Evolutionary conservation across 1,139 yeast genomes (phyloP).

Genomic region (Lodderomyces parapsilosis): DNA sequence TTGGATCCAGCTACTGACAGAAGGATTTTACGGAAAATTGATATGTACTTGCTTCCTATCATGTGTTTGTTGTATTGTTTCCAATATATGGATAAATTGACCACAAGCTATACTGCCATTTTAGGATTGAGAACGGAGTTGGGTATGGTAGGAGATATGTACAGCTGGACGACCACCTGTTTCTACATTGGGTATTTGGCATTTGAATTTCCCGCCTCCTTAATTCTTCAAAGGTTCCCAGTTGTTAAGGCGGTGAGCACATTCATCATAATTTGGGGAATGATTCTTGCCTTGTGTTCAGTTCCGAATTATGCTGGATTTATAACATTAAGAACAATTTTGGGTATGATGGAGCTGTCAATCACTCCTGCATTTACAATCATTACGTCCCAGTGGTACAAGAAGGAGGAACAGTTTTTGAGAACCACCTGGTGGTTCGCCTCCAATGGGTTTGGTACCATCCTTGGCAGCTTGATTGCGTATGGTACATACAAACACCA

Average conservation of each 20-base stretch:
- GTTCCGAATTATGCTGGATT: conserved; percentile 31
- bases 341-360: conserved; percentile 58
- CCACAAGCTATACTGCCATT: conserved; percentile 59
- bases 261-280: conserved; percentile 31
- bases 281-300: conserved; percentile 26
- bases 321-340: conserved; percentile 28
- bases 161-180: conserved; percentile 58
- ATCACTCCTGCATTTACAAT: conserved; percentile 58
- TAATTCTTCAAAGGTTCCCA: conserved; percentile 37
- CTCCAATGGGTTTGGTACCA: conserved; percentile 30
- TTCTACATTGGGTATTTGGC: conserved; percentile 45
- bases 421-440: conserved; percentile 30
- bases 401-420: conserved; percentile 22
- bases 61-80: conserved; percentile 56
- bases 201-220: conserved; percentile 47
- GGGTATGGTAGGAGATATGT: conserved; percentile 49
- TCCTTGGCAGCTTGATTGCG: conserved; percentile 25
- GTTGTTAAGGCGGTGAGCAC: conserved; percentile 25
- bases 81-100: conserved; percentile 66
- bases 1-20: conserved; percentile 18
- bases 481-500: conserved; percentile 19
- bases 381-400: conserved; percentile 35
- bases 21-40: conserved; percentile 44
- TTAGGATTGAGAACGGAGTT: conserved; percentile 53
- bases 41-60: conserved; percentile 51